phyloP scores from a whole-genome alignment of 1,284 basidiomycete species.

The Apiotrichum montevideense region DNA sequence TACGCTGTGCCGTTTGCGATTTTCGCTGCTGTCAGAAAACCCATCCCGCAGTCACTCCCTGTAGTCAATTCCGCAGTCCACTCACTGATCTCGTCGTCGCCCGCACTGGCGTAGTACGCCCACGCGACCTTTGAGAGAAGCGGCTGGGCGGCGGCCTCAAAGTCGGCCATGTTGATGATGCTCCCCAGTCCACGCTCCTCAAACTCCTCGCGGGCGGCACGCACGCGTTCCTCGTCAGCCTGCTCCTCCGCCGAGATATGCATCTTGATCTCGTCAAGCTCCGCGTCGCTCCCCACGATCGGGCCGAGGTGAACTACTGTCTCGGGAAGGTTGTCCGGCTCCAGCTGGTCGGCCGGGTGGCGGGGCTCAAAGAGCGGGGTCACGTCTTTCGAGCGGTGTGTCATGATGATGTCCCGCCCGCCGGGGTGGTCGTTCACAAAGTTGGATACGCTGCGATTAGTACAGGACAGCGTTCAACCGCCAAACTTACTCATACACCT shows the following conservation, averaged over 20 bases:
- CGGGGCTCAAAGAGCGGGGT: slow-evolving; percentile 40
- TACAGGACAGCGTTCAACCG: neutral
- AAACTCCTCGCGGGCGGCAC: slow-evolving; percentile 28
- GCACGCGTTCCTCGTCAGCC: slow-evolving; percentile 32
- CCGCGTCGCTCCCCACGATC: slow-evolving; percentile 23
- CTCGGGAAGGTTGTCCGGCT: slow-evolving; percentile 32
- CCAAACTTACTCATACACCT: slow-evolving; percentile 40
- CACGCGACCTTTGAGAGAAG: slow-evolving; percentile 65
- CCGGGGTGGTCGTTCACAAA: slow-evolving; percentile 43
- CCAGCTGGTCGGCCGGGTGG: slow-evolving; percentile 41
- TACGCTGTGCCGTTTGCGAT: slow-evolving; percentile 67
- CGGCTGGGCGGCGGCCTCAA: slow-evolving; percentile 54
- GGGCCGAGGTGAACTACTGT: slow-evolving; percentile 30
- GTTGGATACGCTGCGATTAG: slow-evolving; percentile 33
- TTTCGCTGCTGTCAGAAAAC: slow-evolving; percentile 27
- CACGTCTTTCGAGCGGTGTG: slow-evolving; percentile 38
- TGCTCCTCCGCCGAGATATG: slow-evolving; percentile 33
- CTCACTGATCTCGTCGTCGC: slow-evolving; percentile 74
- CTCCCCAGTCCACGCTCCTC: slow-evolving; percentile 36
- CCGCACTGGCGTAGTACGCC: slow-evolving; percentile 74
- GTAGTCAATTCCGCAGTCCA: slow-evolving; percentile 15
- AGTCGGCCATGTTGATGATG: slow-evolving; percentile 40
- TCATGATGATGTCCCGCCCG: slow-evolving; percentile 38
- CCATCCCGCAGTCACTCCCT: neutral
- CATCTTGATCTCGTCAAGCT: slow-evolving; percentile 30